Evolutionary conservation across 495 filamentous ascomycete species (phyloP), one percentile per base, ranked within the genome.

Genomic region (Neurospora sp.): DNA sequence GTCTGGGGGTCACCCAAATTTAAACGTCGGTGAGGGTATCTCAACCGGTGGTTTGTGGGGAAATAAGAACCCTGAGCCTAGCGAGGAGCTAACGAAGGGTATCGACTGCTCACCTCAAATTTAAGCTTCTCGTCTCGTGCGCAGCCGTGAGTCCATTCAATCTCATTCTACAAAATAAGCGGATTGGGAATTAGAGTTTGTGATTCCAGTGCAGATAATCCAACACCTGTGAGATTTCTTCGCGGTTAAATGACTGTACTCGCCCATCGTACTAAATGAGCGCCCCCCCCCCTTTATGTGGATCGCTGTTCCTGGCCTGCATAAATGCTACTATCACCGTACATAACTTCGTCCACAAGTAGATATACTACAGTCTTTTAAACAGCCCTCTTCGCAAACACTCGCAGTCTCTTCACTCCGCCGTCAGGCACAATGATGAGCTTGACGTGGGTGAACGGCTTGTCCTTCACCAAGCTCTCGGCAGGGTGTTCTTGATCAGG

Each of bases 381-480:
- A 27, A 82, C 75, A 22, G 81, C 83, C 76, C 91, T 87, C 78
- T 88, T 90, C 5, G 92, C 93, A 80, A 93, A 90, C 14, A 96
- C 90, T 70, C 94, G 87, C 73, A 97, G 87, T 68, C 94, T 84
- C 87, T 97, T 97, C 39, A 97, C 92, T 1, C 94, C 94, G 47
- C 94, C 94, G 80, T 98, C 94, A 7, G 94, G 94, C 73, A 97
- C 90, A 71, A 98, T 96, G 31, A 91, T 92, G 81, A 98, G 83
- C 85, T 96, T 97, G 37, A 93, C 89, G 83, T 95, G 93, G 9
- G 90, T 91, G 76, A 93, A 93, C 1, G 84, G 78, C 79, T 82
- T 86, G 42, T 87, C 87, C 73, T 81, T 81, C n/a, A 83, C 81
- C 71, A 81, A 78, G 37, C 80, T 85, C 59, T 85, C 83, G 79